Conservation (phyloP, 768 basidiomycete species). For the Pholiota conissans region DNA sequence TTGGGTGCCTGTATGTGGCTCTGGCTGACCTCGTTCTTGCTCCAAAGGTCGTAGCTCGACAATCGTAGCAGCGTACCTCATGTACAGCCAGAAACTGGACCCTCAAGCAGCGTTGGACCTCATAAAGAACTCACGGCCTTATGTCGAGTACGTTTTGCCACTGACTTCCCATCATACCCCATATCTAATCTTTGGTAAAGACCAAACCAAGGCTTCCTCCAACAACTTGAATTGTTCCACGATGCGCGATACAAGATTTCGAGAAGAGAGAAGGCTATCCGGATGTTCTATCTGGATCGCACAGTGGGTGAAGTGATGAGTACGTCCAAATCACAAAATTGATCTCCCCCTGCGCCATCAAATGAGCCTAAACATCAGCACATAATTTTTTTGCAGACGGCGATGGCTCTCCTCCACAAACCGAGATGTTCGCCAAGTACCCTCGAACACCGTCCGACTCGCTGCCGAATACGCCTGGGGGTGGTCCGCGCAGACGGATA, state of each 20-base stretch:
- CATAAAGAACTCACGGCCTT: constrained; percentile 65
- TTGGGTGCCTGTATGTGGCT: not conserved
- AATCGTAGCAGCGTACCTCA: constrained; percentile 86
- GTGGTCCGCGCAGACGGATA: constrained; percentile 53
- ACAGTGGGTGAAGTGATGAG: constrained; percentile 77
- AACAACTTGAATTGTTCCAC: constrained; percentile 81
- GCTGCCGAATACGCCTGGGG: constrained; percentile 57
- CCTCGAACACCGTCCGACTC: constrained; percentile 68
- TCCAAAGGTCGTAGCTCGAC: constrained; percentile 78
- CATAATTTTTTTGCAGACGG: constrained; percentile 51
- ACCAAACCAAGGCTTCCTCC: constrained; percentile 83
- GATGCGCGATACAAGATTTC: constrained; percentile 69
- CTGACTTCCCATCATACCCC: not conserved
- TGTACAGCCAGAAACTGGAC: constrained; percentile 66
- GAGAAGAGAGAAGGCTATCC: constrained; percentile 62
- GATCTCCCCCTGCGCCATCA: constrained; percentile 3
- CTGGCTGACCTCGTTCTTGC: not conserved
- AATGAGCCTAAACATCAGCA: constrained; percentile 13
- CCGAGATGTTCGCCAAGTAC: constrained; percentile 76
- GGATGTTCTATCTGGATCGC: constrained; percentile 84
- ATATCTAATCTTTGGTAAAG: constrained; percentile 35
- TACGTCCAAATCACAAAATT: constrained; percentile 39
- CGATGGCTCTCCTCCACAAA: constrained; percentile 62
- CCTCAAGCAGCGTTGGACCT: constrained; percentile 64
- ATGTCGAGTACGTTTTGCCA: constrained; percentile 56